Conservation (phyloP, 192 early-diverging fungal genomes). For the Allomyces arbusculus region DNA sequence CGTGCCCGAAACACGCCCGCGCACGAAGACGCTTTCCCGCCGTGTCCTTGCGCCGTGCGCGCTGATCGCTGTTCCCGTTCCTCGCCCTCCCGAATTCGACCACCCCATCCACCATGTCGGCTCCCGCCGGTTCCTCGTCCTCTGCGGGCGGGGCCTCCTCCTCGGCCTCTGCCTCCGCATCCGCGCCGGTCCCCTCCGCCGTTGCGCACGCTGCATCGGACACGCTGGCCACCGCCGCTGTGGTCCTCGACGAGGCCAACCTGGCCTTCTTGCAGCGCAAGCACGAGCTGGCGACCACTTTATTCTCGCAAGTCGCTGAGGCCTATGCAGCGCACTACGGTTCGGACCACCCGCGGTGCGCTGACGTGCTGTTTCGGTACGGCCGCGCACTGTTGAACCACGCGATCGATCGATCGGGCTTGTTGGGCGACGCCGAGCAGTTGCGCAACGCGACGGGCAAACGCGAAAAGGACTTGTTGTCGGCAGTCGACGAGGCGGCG, state of each 20-base stretch:
- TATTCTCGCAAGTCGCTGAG: not conserved
- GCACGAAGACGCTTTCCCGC: too few species aligned
- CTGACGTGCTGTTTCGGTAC: constrained; percentile 9
- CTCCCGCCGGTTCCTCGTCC: too few species aligned
- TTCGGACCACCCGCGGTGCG: constrained; percentile 2
- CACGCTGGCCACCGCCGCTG: not conserved
- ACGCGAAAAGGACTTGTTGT: not conserved
- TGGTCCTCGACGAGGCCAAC: not conserved
- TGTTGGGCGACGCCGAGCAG: constrained; percentile 4
- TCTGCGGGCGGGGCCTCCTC: not conserved
- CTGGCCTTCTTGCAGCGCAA: not conserved
- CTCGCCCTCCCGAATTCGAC: too few species aligned
- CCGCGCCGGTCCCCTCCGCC: not conserved
- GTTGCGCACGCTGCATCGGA: not conserved
- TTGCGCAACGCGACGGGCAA: not conserved
- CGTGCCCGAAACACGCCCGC: too few species aligned
- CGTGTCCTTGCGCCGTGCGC: too few species aligned
- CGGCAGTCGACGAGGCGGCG: not conserved
- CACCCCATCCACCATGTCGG: too few species aligned
- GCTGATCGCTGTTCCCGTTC: too few species aligned
- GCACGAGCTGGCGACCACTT: not conserved
- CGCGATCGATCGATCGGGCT: constrained; percentile 6
- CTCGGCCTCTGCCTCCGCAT: not conserved
- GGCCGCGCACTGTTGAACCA: constrained; percentile 9
- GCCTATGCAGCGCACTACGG: constrained; percentile 1